Evolutionary conservation across 202 grass and related monocot genomes (phyloP).

Genomic region (Bolboschoenoplectus hybrid): DNA sequence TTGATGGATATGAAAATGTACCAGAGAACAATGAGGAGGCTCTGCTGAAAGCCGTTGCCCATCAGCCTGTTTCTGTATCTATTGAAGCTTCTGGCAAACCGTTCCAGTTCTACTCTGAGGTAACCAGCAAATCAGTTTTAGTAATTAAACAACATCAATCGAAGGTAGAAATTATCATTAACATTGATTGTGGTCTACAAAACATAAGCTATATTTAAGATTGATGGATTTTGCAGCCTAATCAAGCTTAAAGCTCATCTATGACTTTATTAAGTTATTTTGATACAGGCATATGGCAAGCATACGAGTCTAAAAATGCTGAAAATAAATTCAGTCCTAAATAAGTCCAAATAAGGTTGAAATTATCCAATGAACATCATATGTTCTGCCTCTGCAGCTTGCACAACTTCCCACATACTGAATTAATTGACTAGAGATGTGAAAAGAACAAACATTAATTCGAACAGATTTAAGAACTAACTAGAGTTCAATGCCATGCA

Average conservation of each 20-base stretch:
- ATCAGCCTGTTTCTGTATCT: slow-evolving; percentile 78
- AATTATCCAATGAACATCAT: neutral
- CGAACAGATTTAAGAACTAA: neutral
- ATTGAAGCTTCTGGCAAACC: slow-evolving; percentile 60
- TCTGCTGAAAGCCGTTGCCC: slow-evolving; percentile 60
- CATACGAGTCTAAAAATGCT: neutral
- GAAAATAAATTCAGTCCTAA: neutral
- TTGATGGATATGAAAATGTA: slow-evolving; percentile 73
- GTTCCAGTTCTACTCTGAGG: slow-evolving; percentile 80
- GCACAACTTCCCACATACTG: neutral
- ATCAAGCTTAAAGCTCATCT: neutral
- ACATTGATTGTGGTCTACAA: neutral
- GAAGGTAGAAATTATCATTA: neutral
- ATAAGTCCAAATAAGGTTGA: neutral
- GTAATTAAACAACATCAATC: slow-evolving; percentile 5
- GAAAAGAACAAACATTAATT: slow-evolving; percentile 5
- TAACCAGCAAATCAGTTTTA: slow-evolving; percentile 20
- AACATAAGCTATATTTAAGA: neutral
- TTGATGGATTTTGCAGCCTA: neutral
- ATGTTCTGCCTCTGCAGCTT: neutral
- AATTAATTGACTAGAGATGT: neutral
- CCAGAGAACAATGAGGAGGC: slow-evolving; percentile 54
- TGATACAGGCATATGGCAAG: neutral
- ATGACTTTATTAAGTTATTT: neutral
- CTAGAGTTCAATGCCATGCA: neutral